Conservation (phyloP, 202 grass and related monocot species). For the Hordeum pubiflorum region DNA sequence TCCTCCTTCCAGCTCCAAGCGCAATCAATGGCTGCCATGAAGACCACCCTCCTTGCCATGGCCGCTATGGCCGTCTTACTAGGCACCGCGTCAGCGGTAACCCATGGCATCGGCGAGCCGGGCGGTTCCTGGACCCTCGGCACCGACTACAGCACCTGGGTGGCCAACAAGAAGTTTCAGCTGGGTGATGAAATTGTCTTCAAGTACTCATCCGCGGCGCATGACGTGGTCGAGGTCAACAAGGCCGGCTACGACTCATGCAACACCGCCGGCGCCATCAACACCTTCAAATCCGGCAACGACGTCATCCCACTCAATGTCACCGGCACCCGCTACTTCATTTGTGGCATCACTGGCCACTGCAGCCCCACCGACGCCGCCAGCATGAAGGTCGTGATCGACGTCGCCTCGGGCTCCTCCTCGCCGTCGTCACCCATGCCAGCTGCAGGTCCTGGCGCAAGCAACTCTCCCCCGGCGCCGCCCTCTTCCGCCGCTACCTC, state of each 20-base stretch:
- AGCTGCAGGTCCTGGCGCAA: background rate
- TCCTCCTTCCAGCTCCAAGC: too few species aligned
- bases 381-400: background rate
- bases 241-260: conserved; percentile 8
- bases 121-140: background rate
- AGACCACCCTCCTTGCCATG: too few species aligned
- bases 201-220: background rate
- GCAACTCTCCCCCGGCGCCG: background rate
- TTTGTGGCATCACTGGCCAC: background rate
- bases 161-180: conserved; percentile 15
- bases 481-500: background rate
- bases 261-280: background rate
- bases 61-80: background rate
- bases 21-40: too few species aligned
- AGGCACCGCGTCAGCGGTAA: background rate
- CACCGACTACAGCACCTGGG: background rate
- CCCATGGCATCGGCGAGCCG: background rate
- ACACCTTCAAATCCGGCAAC: background rate
- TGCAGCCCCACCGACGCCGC: background rate
- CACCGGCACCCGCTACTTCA: conserved; percentile 13
- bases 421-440: background rate
- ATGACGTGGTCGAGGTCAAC: conserved; percentile 44
- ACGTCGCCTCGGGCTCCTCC: background rate
- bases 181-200: conserved; percentile 38
- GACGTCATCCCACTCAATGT: conserved; percentile 4